Evolutionary conservation across 352 stramenopile genomes (phyloP), one percentile per base, ranked within the genome.

Genomic region (Phytopythium oedochilum): DNA sequence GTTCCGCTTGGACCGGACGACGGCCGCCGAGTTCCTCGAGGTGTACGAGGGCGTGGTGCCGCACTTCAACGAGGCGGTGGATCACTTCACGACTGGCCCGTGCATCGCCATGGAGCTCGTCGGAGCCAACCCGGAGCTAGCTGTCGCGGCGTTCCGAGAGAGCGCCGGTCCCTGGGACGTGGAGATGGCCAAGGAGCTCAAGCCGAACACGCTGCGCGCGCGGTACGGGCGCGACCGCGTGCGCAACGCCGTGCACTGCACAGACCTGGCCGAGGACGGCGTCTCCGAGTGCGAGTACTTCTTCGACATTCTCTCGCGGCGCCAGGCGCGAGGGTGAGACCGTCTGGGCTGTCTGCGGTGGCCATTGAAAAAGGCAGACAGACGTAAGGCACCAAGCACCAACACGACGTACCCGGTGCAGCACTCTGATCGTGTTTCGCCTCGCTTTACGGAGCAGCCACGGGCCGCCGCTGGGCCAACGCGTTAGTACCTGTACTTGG

Each of bases 401-500:
- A 46, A 66, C 59, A 56, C 60, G 35, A 11, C 32, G 32, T 15
- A 17, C 32, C 11, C 7, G 32, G 15, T 36, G 32, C 32, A 36
- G 15, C 32, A 36, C 11, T 14, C 32, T 14, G 10, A 36, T 36
- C 32, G 5, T 15, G 32, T 36, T 36, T 36, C 7, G 29, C 29
- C 29, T 53, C 58, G 4, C 20, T 34, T 22, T 34, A 51, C 12
- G 23, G 20, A 9, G 22, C 5, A 18, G 23, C 14, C 25, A 20
- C 12, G 23, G 23, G 5, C 6, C 12, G 15, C 22, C 5, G 20
- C 39, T 15, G 3, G 23, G 4, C n/a, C n/a, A n/a, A n/a, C n/a
- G 47, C 2, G 14, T 49, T 94, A 99, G 71, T 99, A 99, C 71
- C 94, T 73, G 80, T 99, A 99, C 73, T 98, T 98, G 59, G 96